A percentile compares a stretch with the other conserved stretches of the same genome.
Conservation (phyloP, 257 asterid species). For the Nicotiana sylvestris region DNA sequence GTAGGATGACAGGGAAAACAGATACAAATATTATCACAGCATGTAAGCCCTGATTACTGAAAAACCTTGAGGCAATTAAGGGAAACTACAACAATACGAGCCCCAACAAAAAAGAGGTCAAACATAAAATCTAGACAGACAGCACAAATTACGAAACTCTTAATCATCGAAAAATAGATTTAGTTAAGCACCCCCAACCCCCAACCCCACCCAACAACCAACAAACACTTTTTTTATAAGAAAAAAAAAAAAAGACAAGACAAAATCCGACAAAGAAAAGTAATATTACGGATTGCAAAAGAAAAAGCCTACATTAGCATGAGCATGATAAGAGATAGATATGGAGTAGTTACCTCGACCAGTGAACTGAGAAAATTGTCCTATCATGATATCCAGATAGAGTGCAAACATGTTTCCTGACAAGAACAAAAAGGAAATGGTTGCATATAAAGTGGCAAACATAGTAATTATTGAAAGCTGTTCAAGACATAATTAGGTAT, state of each 20-base stretch:
- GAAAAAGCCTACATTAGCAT: background rate
- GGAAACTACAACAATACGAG: background rate
- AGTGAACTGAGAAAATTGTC: conserved; percentile 79
- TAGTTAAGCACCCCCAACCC: too few relatives aligned
- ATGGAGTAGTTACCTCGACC: conserved; percentile 67
- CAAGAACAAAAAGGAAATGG: conserved; percentile 20
- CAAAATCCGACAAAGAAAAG: background rate
- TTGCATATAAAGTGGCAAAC: conserved; percentile 7
- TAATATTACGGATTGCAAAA: conserved; percentile 8
- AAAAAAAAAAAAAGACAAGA: background rate
- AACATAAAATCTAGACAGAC: background rate
- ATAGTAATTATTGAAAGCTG: background rate
- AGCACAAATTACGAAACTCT: background rate
- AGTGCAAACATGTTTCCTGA: conserved; percentile 74
- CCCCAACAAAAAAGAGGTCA: background rate
- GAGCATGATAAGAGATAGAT: conserved; percentile 7
- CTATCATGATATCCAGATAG: conserved; percentile 94
- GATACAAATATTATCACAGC: background rate
- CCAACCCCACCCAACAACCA: background rate
- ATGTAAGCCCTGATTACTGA: background rate
- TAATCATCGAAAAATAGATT: background rate
- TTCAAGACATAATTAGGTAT: background rate
- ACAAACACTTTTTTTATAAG: background rate
- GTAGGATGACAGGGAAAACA: conserved; percentile 2
- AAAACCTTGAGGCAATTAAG: background rate